These are phyloP conservation scores for Microbotryum silenes-acaulis DNA, from an alignment of 1,284 basidiomycete species.

Conservation along the genomic window DNA sequence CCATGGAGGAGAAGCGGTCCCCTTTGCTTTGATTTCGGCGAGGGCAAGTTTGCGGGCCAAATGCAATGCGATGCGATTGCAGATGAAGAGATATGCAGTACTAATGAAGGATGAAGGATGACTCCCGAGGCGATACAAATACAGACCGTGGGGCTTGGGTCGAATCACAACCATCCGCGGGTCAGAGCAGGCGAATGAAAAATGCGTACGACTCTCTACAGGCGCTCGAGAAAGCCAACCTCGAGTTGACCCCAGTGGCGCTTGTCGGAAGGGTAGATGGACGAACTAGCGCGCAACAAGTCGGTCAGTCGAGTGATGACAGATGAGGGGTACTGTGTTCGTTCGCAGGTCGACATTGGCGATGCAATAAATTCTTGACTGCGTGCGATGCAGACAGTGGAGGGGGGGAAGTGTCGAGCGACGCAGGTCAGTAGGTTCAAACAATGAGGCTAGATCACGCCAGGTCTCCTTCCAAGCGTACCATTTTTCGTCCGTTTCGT, in stretches of 20 bases:
- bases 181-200: not conserved
- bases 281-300: conserved; percentile 18
- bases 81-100: not conserved
- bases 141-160: not conserved
- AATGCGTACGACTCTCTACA: not conserved
- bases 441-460: too few species aligned
- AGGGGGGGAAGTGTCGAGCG: not conserved
- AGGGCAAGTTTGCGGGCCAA: too few species aligned
- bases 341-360: conserved; percentile 14
- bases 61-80: too few species aligned
- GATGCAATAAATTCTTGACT: conserved; percentile 13
- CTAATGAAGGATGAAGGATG: not conserved
- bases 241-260: conserved; percentile 18
- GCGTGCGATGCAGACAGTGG: not conserved
- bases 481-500: conserved; percentile 4
- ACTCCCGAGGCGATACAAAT: not conserved
- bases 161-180: not conserved
- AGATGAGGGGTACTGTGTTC: conserved; percentile 14
- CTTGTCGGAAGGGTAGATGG: conserved; percentile 20
- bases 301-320: conserved; percentile 12
- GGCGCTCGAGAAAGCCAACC: conserved; percentile 28
- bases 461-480: not conserved
- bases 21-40: too few species aligned
- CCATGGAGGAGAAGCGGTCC: too few species aligned
- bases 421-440: too few species aligned